Evolutionary conservation across 2,329 filamentous ascomycete species (phyloP), one percentile per base, ranked within the genome.

Genomic region (Stagonosporopsis tanaceti): DNA sequence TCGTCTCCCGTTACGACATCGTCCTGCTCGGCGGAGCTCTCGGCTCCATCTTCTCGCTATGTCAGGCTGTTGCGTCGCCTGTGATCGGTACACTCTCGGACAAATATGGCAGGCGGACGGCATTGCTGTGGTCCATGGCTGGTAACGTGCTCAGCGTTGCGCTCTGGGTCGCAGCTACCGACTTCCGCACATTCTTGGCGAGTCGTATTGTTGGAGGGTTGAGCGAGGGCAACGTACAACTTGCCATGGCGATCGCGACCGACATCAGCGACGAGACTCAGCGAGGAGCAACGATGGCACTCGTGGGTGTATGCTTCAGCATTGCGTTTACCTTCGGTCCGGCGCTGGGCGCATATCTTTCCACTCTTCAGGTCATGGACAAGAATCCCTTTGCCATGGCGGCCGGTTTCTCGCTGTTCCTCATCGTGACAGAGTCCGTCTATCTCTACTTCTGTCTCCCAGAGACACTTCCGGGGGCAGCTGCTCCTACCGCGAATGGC

Each of bases 311-410:
- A 14, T 98, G 95, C 80, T 99, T 99, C 80, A 96, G 92, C 60
- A 89, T 99, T 66, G 95, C 95, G 17, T 99, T 99, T 75, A 99
- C 95, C 0, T 96, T 97, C 74, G 95, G 95, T 0, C 95, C 95
- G 0, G 93, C 93, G 9, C 84, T 99, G 7, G 95, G 95, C 58
- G 95, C 95, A 2, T 94, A 88, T 74, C 81, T 99, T 22, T 90
- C 91, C 62, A 89, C 85, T 48, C 87, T 97, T 60, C 87, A 87
- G 14, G 87, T 87, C 5, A 89, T 98, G 24, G 87, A 89, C 3
- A 89, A 89, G 25, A 99, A 99, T 73, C 95, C 95, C 0, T 99
- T 99, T 76, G 94, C 93, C 6, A 92, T 92, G 0, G 93, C 95
- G 0, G 95, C 95, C 0, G 91, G 90, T 0, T 92, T 98, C 64